Base-by-base conservation (phyloP, 805 yeast species). In the Ogataea polymorpha region DNA sequence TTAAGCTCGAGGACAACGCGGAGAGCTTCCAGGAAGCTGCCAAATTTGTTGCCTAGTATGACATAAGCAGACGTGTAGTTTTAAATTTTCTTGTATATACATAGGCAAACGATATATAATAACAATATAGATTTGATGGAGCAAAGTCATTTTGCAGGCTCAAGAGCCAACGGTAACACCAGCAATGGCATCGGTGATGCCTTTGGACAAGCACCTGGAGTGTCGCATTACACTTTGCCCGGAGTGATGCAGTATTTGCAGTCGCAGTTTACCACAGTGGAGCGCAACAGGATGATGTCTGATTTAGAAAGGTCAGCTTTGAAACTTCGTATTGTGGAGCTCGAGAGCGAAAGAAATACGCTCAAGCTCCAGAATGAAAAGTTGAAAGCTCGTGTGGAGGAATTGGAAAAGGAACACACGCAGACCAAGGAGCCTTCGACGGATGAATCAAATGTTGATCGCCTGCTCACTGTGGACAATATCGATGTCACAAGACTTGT, bases 191-290 rank as follows among this genome's bases (percentile, higher is more conserved):
- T 26, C n/a, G 10, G 28, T 3, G 38, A 28, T n/a, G 11, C 27
- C 15, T 15, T 24, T 24, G 23, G 35, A 3, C 37, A 35, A 13
- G 37, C 35, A 14, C 33, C 36, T 24, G 42, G 38, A 32, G 36
- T 12, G 24, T 24, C 42, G 30, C 60, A 61, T 17, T 65, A 65
- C 32, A 75, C 81, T 3, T 63, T 77, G 12, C 82, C 82, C 0
- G 82, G 82, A 0, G 76, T 77, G 16, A 76, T 77, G 63, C 77
- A 75, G 51, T 77, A 77, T 51, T 59, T 77, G 44, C 79, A 79
- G 30, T 67, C 75, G n/a, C 82, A 77, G 47, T 77, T 76, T 57
- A 75, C 82, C 17, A 70, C 70, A 11, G 56, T 62, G 27, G 70
- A 65, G 37, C 54, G 58, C 26, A 63, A 63, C 55, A 68, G 75